These are phyloP conservation scores for Talaromyces stipitatus DNA, from an alignment of 495 filamentous ascomycete genomes.

Conservation along the genomic window DNA sequence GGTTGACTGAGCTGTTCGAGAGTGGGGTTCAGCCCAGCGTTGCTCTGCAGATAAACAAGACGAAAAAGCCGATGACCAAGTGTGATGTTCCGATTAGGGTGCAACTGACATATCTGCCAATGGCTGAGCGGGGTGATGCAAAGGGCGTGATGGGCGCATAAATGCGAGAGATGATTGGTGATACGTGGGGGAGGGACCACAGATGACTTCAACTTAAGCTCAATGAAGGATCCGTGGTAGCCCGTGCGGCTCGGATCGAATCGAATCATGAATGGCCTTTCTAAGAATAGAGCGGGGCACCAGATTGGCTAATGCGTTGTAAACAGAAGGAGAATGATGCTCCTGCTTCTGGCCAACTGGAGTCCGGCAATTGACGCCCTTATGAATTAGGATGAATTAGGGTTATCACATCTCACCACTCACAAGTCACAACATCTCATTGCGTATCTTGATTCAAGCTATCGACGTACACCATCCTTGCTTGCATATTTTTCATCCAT, in stretches of 20 bases:
- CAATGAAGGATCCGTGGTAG: neutral
- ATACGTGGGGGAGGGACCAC: neutral
- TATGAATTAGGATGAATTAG: neutral
- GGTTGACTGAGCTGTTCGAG: neutral
- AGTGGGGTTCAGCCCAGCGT: neutral
- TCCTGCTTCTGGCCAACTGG: neutral
- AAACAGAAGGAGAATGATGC: neutral
- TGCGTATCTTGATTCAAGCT: neutral
- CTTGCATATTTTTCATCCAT: neutral
- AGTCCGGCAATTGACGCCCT: neutral
- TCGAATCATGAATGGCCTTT: neutral
- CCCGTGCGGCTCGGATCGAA: slow-evolving; percentile 2
- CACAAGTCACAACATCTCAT: neutral
- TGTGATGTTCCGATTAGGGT: neutral
- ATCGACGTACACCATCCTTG: neutral
- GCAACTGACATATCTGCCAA: neutral
- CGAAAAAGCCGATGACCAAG: neutral
- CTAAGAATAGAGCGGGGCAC: slow-evolving; percentile 1
- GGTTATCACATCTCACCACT: neutral
- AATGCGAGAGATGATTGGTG: neutral
- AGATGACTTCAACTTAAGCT: neutral
- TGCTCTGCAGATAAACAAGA: slow-evolving; percentile 4
- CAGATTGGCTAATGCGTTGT: neutral
- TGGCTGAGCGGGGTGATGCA: neutral
- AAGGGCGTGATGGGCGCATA: slow-evolving; percentile 5